Base-by-base conservation (phyloP, 768 basidiomycete species). In the Leccinum disarticulatum region DNA sequence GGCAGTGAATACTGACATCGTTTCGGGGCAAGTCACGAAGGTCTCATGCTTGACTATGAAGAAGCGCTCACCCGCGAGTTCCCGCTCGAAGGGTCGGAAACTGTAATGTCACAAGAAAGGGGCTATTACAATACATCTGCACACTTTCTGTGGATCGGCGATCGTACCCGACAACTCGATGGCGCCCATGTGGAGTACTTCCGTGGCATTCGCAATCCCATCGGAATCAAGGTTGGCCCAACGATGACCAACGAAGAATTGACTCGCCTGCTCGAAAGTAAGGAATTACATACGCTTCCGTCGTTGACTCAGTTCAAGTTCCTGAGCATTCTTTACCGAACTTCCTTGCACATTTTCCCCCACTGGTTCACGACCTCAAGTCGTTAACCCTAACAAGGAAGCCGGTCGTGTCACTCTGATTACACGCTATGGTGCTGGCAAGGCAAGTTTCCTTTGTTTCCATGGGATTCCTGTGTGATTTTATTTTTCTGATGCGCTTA, bases 161-260 rank as follows among this genome's bases (percentile, higher is more conserved):
- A 99, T 75, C 85, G 96, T 54, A 99, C 96, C 5, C 79, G 96
- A 43, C 93, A 96, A 74, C 78, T 98, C 0, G 83, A 86, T 50
- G 94, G 95, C 7, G 97, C 95, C 4, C 97, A 99, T 71, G 87
- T 98, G 33, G 96, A 98, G 77, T 95, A 95, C 73, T 95, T 95
- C 76, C 80, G 91, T 57, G 93, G 94, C 7, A 89, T 97, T 55
- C 80, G 92, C 52, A 96, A 97, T 70, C 94, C 94, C 2, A 92
- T 97, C 60, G 97, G 97, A 2, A 84, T 98, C 77, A 99, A 99
- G 72, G 92, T 96, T 6, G 97, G 97, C 3, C 95, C 97, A 27
- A 86, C 85, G 46, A 90, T 98, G 90, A 77, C 77, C 41, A 71
- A 77, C 7, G 90, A 85, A 5, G 97, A 98, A 76, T 74, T 99